Base-by-base conservation (phyloP, 2,329 filamentous ascomycete genomes). In the Bipolaris oryzae region DNA sequence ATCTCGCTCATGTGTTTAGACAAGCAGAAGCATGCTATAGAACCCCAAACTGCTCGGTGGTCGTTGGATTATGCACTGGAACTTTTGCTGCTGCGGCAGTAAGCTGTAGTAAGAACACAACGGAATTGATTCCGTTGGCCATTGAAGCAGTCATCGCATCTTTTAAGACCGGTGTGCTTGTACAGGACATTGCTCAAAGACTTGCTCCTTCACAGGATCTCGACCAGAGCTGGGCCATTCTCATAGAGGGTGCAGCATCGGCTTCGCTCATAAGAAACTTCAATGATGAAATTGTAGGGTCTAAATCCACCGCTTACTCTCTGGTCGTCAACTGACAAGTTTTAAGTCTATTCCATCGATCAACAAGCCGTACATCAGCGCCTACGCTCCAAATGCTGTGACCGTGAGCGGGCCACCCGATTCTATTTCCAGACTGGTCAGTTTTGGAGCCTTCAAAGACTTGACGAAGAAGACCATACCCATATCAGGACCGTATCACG, bases 401-500 rank as follows among this genome's bases (percentile, higher is more conserved):
- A 49, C 46, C 10, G 34, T 49, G 28, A 39, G 33, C 23, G 35
- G 47, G 21, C 33, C 53, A 28, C 39, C 33, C 3, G 18, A 23
- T 21, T 20, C 39, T 51, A 15, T 41, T 56, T 23, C 15, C 39
- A 20, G 21, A 15, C 33, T 50, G 34, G 11, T 25, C 23, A 37
- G n/a, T 6, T 56, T 25, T 21, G 37, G 11, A 39, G 16, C 37
- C 7, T 39, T 39, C 16, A 39, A 39, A 18, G 18, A 20, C 21
- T 21, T 39, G 16, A 38, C 37, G 18, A 39, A 39, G 33, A 50
- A 39, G 20, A 23, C 21, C 46, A 33, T 56, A 41, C 53, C 53
- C 13, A 51, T 50, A 10, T 45, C 39, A 13, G 53, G 44, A 11
- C 53, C 53, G 11, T 55, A 50, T 38, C 53, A 55, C n/a, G 53